phyloP scores from a whole-genome alignment of 2,329 filamentous ascomycete species.

The Microdochium trichocladiopsis region DNA sequence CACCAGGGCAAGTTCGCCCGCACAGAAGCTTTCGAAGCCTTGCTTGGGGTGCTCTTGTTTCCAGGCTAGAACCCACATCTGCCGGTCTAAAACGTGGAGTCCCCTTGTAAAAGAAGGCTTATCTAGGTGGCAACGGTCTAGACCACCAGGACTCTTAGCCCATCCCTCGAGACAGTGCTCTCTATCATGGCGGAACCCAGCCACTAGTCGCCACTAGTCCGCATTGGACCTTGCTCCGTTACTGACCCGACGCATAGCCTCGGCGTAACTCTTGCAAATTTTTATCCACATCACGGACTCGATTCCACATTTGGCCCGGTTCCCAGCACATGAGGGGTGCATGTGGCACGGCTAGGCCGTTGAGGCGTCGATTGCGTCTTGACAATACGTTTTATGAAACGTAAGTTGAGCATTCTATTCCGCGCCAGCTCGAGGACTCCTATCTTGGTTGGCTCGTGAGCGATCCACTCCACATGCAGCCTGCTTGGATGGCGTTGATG shows the following conservation, averaged over 20 bases:
- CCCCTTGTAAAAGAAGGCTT: not conserved
- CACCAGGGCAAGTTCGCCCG: not conserved
- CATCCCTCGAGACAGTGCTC: too few relatives aligned
- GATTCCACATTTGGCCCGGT: not conserved
- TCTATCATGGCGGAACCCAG: not conserved
- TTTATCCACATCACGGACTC: not conserved
- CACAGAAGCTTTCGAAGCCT: not conserved
- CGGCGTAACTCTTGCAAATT: not conserved
- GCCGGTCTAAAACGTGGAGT: not conserved
- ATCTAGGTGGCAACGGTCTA: not conserved
- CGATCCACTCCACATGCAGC: too few relatives aligned
- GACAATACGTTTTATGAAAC: not conserved
- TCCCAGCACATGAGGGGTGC: not conserved
- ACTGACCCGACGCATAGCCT: not conserved
- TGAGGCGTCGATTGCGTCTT: not conserved
- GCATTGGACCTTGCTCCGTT: not conserved
- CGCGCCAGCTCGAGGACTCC: not conserved
- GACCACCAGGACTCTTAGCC: too few relatives aligned
- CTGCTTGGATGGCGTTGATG: too few relatives aligned
- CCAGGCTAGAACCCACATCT: not conserved
- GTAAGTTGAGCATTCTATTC: not conserved
- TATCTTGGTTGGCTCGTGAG: not conserved
- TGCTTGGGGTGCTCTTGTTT: not conserved
- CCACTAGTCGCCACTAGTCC: not conserved
- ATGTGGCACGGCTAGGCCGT: not conserved